Conservation (phyloP, 768 basidiomycete genomes). For the Crepidotus variabilis region DNA sequence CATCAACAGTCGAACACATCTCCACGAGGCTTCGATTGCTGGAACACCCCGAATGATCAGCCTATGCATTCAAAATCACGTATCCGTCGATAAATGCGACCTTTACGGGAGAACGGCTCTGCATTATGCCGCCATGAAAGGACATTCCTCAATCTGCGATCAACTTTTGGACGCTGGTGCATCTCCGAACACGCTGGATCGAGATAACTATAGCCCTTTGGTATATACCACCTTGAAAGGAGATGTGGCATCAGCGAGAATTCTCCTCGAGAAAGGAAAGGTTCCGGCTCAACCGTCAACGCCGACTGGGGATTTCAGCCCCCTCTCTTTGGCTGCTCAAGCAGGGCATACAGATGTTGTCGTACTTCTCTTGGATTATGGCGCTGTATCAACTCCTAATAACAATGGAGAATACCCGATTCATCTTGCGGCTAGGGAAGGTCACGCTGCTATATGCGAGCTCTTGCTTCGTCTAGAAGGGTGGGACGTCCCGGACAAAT, state of each 20-base stretch:
- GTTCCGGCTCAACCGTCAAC: slow-evolving; percentile 59
- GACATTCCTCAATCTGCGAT: slow-evolving; percentile 72
- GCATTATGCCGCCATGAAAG: slow-evolving; percentile 96
- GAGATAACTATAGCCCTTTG: slow-evolving; percentile 93
- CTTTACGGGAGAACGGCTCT: slow-evolving; percentile 91
- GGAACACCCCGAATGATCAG: slow-evolving; percentile 75
- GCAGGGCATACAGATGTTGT: slow-evolving; percentile 85
- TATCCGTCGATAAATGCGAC: slow-evolving; percentile 73
- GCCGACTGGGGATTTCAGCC: slow-evolving; percentile 68
- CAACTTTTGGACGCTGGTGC: slow-evolving; percentile 69
- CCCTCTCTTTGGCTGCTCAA: slow-evolving; percentile 88
- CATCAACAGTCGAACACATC: slow-evolving; percentile 91
- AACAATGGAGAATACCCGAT: slow-evolving; percentile 97
- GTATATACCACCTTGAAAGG: slow-evolving; percentile 92
- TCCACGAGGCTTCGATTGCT: slow-evolving; percentile 90
- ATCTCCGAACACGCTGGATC: slow-evolving; percentile 69
- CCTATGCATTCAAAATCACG: slow-evolving; percentile 72
- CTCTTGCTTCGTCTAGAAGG: slow-evolving; percentile 71
- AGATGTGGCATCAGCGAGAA: slow-evolving; percentile 74
- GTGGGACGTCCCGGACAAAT: slow-evolving; percentile 90
- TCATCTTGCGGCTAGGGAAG: slow-evolving; percentile 92
- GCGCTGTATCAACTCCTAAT: slow-evolving; percentile 78
- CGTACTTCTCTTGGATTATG: slow-evolving; percentile 68
- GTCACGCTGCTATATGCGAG: slow-evolving; percentile 81
- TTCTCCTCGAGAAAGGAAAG: slow-evolving; percentile 71